A percentile compares a stretch with the other conserved stretches of the same genome.
Conservation (phyloP, 495 filamentous ascomycete species). For the Aspergillus incahuasiensis region DNA sequence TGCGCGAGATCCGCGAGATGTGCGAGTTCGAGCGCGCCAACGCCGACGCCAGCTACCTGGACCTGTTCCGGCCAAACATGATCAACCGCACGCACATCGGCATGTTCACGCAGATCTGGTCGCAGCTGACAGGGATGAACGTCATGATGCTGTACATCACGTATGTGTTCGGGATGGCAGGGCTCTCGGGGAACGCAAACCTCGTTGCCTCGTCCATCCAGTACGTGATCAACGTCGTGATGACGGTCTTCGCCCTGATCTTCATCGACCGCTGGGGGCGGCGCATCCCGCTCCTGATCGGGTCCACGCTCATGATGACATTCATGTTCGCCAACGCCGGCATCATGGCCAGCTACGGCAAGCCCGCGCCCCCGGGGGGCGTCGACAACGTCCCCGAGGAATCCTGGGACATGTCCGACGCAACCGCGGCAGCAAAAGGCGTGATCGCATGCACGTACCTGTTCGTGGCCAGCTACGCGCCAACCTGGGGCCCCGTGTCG, state of each 20-base stretch:
- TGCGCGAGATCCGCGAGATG: slow-evolving; percentile 64
- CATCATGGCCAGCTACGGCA: slow-evolving; percentile 51
- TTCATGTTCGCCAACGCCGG: slow-evolving; percentile 67
- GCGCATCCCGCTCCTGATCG: slow-evolving; percentile 57
- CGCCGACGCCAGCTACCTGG: slow-evolving; percentile 59
- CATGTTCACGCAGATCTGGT: slow-evolving; percentile 77
- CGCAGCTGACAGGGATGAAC: slow-evolving; percentile 79
- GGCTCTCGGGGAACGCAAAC: slow-evolving; percentile 28
- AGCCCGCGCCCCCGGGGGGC: slow-evolving; percentile 44
- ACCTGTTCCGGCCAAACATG: slow-evolving; percentile 66
- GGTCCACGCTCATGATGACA: slow-evolving; percentile 61
- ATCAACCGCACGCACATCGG: slow-evolving; percentile 68
- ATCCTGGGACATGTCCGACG: slow-evolving; percentile 34
- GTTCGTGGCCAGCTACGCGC: slow-evolving; percentile 55
- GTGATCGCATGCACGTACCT: slow-evolving; percentile 64
- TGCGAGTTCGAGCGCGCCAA: slow-evolving; percentile 62
- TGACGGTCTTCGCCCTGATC: slow-evolving; percentile 51
- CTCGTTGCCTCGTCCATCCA: slow-evolving; percentile 65
- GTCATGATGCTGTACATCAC: slow-evolving; percentile 61
- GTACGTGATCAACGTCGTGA: slow-evolving; percentile 57
- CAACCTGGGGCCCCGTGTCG: slow-evolving; percentile 58
- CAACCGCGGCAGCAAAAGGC: slow-evolving; percentile 44
- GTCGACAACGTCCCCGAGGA: slow-evolving; percentile 30
- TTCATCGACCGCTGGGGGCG: slow-evolving; percentile 60
- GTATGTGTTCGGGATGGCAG: slow-evolving; percentile 37